Base-by-base conservation (phyloP, 2,329 filamentous ascomycete species). In the Xylaria sp. region DNA sequence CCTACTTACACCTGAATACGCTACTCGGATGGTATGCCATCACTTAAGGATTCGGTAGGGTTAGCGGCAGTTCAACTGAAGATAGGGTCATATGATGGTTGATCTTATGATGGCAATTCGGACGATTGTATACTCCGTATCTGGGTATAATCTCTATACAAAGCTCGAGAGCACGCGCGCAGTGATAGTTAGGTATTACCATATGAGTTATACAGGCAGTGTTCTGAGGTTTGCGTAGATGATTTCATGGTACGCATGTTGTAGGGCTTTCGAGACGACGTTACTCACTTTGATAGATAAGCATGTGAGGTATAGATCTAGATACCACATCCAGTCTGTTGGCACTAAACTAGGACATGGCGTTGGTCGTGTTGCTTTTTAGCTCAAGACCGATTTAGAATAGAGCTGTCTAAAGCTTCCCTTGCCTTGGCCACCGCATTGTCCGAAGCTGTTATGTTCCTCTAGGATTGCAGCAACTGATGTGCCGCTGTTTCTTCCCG, bases 381-480 rank as follows among this genome's bases (percentile, higher is more conserved):
- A 12, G 38, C 23, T 25, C 19, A n/a, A 56, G 38, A 60, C 57
- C 47, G 19, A 47, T 55, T 46, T 60, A 56, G 60, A 60, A 45
- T 47, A 52, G 45, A 23, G 25, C 55, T 14, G 31, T 14, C 28
- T 12, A 51, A 47, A 12, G 54, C 37, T 52, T 37, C n/a, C n/a
- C n/a, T n/a, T 4, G 50, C 12, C 3, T 19, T 21, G 8, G 28
- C 37, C 37, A n/a, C 38, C 46, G 5, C 15, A 12, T 42, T 43
- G 21, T 37, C 25, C 4, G 19, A 15, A 19, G n/a, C 17, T 14
- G 19, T 31, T 9, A 21, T 12, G 31, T 50, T 51, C 23, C 37
- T 51, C 25, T 35, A 23, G 31, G 52, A 42, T 37, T 33, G 33
- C 5, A 40, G 40, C 33, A 52, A 17, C 37, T 21, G 51, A 47